Base-by-base conservation (phyloP, 2,329 filamentous ascomycete genomes). In the Aspergillus aculeatus region DNA sequence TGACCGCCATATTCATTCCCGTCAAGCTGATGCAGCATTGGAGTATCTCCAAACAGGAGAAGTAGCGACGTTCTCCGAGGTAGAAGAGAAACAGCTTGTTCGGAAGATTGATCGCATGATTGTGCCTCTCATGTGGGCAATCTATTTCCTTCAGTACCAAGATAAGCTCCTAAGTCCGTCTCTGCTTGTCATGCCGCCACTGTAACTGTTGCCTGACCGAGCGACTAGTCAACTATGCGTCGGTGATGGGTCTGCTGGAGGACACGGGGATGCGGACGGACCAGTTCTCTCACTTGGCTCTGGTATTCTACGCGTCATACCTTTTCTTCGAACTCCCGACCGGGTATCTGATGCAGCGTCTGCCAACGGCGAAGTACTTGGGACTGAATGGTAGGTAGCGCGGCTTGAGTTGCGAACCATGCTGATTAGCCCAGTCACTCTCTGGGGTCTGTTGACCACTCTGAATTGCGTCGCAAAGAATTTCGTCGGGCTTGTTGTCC, bases 71-170 rank as follows among this genome's bases (percentile, higher is more conserved):
- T 63, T 67, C 11, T 60, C 64, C 12, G 68, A 72, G 19, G 62
- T 76, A 19, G 66, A 72, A n/a, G 67, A 71, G 55, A 70, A 73
- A 58, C 61, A 59, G 26, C 66, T 76, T 7, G 64, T 76, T 29
- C 68, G 73, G 44, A 77, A 75, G 62, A 71, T 75, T 54, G 74
- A 77, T 52, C 70, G 71, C 64, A 73, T 73, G 61, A 70, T 85
- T 31, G 80, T 87, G 71, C 86, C 80, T 4, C 60, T 80, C 59
- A 79, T 82, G 77, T 83, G 73, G 57, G 78, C 64, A 66, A 83
- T 78, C 0, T 87, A 87, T 66, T 80, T 83, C n/a, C 73, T 87
- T 5, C 85, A 87, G 61, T 87, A 83, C 63, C 75, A 85, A 1
- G 86, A 88, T 73, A 87, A 88, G 69, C 83, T 82, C 0, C 61